Base-by-base conservation (phyloP, 2,329 filamentous ascomycete genomes). In the Parastagonospora nodorum region DNA sequence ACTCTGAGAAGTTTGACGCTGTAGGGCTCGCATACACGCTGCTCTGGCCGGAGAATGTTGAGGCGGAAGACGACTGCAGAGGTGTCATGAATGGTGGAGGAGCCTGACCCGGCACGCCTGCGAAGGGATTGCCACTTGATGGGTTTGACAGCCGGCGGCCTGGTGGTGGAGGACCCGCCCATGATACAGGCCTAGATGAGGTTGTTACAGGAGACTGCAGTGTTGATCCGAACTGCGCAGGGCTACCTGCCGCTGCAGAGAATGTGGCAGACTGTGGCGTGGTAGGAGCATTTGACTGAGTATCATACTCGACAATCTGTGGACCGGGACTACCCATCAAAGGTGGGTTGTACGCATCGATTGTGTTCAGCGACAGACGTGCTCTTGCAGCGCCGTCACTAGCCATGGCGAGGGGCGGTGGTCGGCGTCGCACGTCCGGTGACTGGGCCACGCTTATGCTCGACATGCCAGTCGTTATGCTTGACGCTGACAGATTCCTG, bases 221-320 rank as follows among this genome's bases (percentile, higher is more conserved):
- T 0, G 78, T 79, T 2, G 87, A 84, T 5, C 81, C 82, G 80
- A 88, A 94, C 45, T 86, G 84, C 4, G 64, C 64, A 40, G 92
- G 91, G 68, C 91, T 96, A 54, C 84, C 87, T 45, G 87, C 86
- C 0, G 85, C 88, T 1, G 85, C 87, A 0, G 91, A 91, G 63
- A 91, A 95, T 0, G 89, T 90, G 9, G 89, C 86, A 1, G 92
- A 93, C 0, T 89, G 92, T 2, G 92, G 91, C 2, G 92, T 96
- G 66, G 88, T 89, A 57, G 88, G 89, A 31, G 89, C 89, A 51
- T 83, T 85, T 2, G 90, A 89, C 6, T 86, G 81, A 3, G 82
- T 80, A 24, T 86, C 82, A 61, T 88, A 88, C 32, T 78, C 79
- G n/a, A 81, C 77, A 61, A 88, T 88, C 45, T 85, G 82, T 50